These are phyloP conservation scores for Pleurotus platypus DNA, from an alignment of 768 basidiomycete genomes.

Conservation along the genomic window DNA sequence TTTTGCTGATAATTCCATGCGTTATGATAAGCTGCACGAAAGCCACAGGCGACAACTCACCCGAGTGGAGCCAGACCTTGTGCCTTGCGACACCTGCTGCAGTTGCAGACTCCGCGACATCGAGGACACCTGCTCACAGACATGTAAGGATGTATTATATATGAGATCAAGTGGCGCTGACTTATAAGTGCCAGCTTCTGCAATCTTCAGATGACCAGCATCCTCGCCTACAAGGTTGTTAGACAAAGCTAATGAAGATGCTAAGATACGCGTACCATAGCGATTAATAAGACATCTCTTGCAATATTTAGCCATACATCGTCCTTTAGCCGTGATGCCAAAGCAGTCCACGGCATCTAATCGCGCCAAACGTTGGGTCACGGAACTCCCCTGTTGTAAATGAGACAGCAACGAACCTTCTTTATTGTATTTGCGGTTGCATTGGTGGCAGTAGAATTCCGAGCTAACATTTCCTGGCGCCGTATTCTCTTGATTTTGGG, in stretches of 20 bases:
- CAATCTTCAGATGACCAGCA: neutral
- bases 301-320: constrained; percentile 62
- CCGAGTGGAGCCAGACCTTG: constrained; percentile 59
- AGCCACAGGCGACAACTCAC: constrained; percentile 29
- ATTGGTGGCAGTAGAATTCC: constrained; percentile 70
- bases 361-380: neutral
- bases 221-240: constrained; percentile 15
- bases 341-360: too few relatives aligned
- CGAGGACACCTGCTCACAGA: constrained; percentile 55
- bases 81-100: constrained; percentile 59
- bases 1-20: neutral
- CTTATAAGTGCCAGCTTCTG: too few relatives aligned
- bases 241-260: constrained; percentile 15
- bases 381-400: neutral
- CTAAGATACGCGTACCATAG: constrained; percentile 50
- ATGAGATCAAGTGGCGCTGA: too few relatives aligned
- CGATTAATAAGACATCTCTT: constrained; percentile 62
- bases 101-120: constrained; percentile 67
- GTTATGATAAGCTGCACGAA: neutral
- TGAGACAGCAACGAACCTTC: constrained; percentile 30
- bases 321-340: constrained; percentile 21
- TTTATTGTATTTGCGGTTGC: constrained; percentile 56
- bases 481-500: constrained; percentile 15
- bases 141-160: constrained; percentile 26
- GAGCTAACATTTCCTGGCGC: constrained; percentile 27